Conservation (phyloP, 2,329 filamentous ascomycete genomes). For the Trichoderma endophyticum region DNA sequence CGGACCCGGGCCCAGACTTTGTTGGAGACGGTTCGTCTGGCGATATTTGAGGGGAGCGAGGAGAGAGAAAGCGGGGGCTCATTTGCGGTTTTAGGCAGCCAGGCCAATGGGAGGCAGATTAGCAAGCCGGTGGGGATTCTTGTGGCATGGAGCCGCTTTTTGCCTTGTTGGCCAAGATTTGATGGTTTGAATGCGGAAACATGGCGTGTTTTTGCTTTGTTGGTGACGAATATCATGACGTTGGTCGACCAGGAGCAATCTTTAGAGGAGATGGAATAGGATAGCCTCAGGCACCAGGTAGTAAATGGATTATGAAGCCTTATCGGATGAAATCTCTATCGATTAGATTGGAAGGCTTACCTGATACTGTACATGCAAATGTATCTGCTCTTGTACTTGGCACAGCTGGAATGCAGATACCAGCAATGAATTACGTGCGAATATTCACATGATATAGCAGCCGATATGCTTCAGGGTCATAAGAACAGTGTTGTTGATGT, state of each 20-base stretch:
- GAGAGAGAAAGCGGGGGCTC: constrained; percentile 3
- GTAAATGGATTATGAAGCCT: background rate
- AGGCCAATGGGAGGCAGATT: background rate
- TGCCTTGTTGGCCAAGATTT: background rate
- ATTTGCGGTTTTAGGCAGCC: background rate
- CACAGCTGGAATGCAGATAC: background rate
- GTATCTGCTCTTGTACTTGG: background rate
- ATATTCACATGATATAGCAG: background rate
- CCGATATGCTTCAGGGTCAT: background rate
- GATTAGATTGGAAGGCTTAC: background rate
- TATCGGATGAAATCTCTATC: background rate
- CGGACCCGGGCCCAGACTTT: constrained; percentile 11
- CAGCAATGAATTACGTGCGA: background rate
- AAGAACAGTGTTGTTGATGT: background rate
- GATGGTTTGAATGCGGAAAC: background rate
- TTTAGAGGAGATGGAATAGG: background rate
- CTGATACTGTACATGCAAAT: background rate
- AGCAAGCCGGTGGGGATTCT: background rate
- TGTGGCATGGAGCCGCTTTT: background rate
- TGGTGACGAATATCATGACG: background rate
- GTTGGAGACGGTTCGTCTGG: constrained; percentile 4
- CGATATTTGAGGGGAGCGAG: background rate
- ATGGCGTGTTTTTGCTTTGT: background rate
- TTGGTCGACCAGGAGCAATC: background rate
- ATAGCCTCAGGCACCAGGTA: background rate